Percentiles rank a stretch among this genome's conserved stretches.
Evolutionary conservation across 345 rosid species (phyloP).

Genomic region (Lepidium africanum): DNA sequence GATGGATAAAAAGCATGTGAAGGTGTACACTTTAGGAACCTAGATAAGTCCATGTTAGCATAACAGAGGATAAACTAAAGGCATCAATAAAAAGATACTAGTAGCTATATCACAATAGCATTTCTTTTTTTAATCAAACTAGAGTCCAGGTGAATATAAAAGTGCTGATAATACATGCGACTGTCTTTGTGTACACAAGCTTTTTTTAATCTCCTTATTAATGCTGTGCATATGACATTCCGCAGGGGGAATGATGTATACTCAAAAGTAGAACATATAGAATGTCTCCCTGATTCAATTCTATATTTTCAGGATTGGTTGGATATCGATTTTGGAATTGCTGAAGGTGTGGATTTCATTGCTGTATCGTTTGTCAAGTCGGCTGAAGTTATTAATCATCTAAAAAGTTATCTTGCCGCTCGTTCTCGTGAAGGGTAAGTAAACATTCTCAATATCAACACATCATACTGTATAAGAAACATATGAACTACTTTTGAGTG

Average conservation of each 20-base stretch:
- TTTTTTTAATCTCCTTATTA: not conserved
- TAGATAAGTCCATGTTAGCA: conserved; percentile 1
- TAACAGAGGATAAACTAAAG: not conserved
- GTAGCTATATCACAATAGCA: not conserved
- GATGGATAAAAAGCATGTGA: not conserved
- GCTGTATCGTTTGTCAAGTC: conserved; percentile 99
- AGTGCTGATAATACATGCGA: not conserved
- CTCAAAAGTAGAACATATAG: not conserved
- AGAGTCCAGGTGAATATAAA: not conserved
- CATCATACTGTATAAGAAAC: not conserved
- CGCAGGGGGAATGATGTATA: not conserved
- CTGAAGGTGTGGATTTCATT: conserved; percentile 93
- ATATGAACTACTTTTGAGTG: not conserved
- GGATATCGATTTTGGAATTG: conserved; percentile 97
- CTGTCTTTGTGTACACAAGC: not conserved
- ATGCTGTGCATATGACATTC: not conserved
- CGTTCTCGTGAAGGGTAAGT: conserved; percentile 67
- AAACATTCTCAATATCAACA: not conserved
- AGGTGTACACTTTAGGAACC: not conserved
- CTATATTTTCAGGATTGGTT: conserved; percentile 77
- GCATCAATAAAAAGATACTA: not conserved
- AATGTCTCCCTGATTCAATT: not conserved
- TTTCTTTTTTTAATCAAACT: not conserved
- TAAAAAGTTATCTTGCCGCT: conserved; percentile 94
- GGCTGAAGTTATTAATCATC: conserved; percentile 94